A percentile compares a stretch with the other conserved stretches of the same genome.
Conservation (phyloP, 805 yeast species). For the Lipomyces yamadae region DNA sequence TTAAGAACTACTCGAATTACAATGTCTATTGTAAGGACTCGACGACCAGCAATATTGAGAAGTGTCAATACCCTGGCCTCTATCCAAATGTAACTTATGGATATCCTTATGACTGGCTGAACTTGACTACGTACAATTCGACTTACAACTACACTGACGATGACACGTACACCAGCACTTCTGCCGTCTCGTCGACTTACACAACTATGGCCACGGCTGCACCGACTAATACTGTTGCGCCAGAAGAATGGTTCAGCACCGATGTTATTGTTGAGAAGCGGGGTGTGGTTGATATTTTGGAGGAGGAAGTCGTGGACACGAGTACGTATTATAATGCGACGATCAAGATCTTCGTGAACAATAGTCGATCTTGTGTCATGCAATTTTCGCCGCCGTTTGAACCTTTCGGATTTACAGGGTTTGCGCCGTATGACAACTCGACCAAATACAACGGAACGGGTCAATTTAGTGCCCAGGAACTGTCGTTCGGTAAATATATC, state of each 20-base stretch:
- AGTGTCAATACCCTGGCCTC: constrained; percentile 33
- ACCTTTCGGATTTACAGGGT: constrained; percentile 29
- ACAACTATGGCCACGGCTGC: constrained; percentile 18
- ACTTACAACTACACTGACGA: constrained; percentile 28
- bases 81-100: constrained; percentile 37
- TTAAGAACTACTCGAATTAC: constrained; percentile 49
- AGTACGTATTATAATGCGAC: constrained; percentile 29
- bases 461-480: constrained; percentile 7
- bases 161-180: constrained; percentile 19
- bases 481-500: constrained; percentile 25
- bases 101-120: constrained; percentile 35
- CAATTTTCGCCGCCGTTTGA: constrained; percentile 34
- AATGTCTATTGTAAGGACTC: constrained; percentile 19
- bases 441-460: constrained; percentile 2
- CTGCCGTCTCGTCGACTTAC: constrained; percentile 10
- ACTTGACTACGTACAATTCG: constrained; percentile 29
- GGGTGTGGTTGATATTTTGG: background rate
- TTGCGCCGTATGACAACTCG: constrained; percentile 19
- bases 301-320: constrained; percentile 14
- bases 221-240: background rate
- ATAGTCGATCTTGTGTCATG: constrained; percentile 34
- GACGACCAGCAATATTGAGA: constrained; percentile 18
- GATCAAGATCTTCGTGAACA: constrained; percentile 31
- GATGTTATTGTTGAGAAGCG: constrained; percentile 10
- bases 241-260: constrained; percentile 5